Evolutionary conservation across 345 rosid species (phyloP), one percentile per base, ranked within the genome.

Genomic region (Eucalyptus victrix): DNA sequence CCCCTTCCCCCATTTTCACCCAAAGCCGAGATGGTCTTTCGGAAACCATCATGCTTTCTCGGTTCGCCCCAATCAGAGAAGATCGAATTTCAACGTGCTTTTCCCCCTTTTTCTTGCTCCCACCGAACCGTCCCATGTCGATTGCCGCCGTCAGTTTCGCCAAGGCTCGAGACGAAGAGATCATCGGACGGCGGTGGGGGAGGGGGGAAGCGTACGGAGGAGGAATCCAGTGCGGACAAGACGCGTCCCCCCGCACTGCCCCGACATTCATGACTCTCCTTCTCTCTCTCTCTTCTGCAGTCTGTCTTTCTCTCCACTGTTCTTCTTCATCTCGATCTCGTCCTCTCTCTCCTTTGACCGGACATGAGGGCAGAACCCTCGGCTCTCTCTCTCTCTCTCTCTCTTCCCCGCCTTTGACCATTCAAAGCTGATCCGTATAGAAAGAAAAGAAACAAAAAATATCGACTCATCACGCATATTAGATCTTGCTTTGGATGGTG

Each of bases 221-320:
- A 88, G 89, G 87, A 42, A 56, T 95, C 96, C 92, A 51, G 4
- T 93, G 93, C 93, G 91, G 94, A 95, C 93, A 90, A 89, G 95
- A 93, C 95, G 93, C 92, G 91, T 92, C 93, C 95, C 90, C 94
- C 95, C 96, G 93, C 95, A 96, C 96, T 94, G 92, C 91, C 94
- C 95, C 95, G 93, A 94, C 96, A 94, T 42, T 51, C 85, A 92
- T 94, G 89, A 94, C 93, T 94, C 93, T 34, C 80, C 53, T 2
- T 16, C 7, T 16, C 53, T 6, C 50, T 69, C 44, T 6, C 67
- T 9, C 11, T 24, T 23, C 62, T 58, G 67, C 67, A 58, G 15
- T 26, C 67, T 26, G 15, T 26, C 67, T 26, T 26, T 26, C 51
- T 49, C 67, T 21, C 60, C 72, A 15, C 72, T 30, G 72, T n/a